A percentile compares a stretch with the other conserved stretches of the same genome.
phyloP scores from a whole-genome alignment of 495 filamentous ascomycete genomes.

The Neurospora tetraspora region DNA sequence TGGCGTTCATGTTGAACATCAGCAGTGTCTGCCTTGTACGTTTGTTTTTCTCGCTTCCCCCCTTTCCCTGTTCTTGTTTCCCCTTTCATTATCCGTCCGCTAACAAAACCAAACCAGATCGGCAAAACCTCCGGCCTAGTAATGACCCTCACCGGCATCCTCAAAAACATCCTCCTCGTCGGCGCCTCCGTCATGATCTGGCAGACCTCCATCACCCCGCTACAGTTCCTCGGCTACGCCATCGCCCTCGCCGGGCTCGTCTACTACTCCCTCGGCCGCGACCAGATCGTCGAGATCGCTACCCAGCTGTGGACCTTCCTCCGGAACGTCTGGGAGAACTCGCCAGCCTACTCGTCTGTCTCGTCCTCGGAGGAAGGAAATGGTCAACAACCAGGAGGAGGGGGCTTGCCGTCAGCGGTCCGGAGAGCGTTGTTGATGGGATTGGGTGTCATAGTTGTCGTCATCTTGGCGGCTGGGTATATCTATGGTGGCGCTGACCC shows the following conservation, averaged over 20 bases:
- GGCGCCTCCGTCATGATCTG: constrained; percentile 54
- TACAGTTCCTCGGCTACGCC: constrained; percentile 57
- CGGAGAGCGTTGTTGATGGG: constrained; percentile 58
- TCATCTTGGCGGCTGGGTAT: constrained; percentile 40
- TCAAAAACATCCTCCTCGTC: constrained; percentile 69
- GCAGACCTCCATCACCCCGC: constrained; percentile 44
- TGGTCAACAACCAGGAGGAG: neutral
- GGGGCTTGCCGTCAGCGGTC: constrained; percentile 45
- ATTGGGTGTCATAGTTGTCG: constrained; percentile 36
- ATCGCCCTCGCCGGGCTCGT: constrained; percentile 54
- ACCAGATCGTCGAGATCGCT: constrained; percentile 54
- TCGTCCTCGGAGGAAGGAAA: constrained; percentile 26
- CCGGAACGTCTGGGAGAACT: constrained; percentile 36
- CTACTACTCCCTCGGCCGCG: constrained; percentile 57
- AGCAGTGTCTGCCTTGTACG: constrained; percentile 64
- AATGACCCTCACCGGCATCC: constrained; percentile 63
- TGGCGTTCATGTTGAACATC: constrained; percentile 71
- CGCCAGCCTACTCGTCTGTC: neutral
- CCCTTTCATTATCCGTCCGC: no score
- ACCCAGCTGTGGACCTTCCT: constrained; percentile 50
- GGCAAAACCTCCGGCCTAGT: constrained; percentile 69
- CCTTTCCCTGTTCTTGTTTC: neutral
- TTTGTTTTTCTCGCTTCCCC: neutral
- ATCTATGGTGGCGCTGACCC: constrained; percentile 9
- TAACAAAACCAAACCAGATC: constrained; percentile 36